Percentiles rank a stretch among this genome's conserved stretches.
phyloP scores from a whole-genome alignment of 164 flowering plant genomes.

The Berberis vulgaris region DNA sequence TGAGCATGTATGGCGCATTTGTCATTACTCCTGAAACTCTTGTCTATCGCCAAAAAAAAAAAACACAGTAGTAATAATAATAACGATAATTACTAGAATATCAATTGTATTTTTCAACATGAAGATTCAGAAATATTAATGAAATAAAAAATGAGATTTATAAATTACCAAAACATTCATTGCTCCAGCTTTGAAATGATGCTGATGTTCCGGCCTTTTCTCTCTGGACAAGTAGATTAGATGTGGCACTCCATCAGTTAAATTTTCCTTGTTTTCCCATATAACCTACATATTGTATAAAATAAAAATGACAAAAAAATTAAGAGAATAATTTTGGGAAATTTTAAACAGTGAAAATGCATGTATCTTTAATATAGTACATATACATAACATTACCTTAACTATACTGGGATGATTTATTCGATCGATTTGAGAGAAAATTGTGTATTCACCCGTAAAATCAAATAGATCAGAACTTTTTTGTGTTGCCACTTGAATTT shows the following conservation, averaged over 20 bases:
- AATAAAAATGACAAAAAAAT: neutral
- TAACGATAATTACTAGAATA: neutral
- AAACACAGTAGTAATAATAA: neutral
- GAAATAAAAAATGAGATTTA: neutral
- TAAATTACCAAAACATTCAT: conserved; percentile 55
- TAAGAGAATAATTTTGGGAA: neutral
- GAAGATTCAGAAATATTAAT: neutral
- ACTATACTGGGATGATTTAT: conserved; percentile 37
- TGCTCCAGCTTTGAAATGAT: conserved; percentile 72
- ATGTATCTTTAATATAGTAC: neutral
- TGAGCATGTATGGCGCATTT: conserved; percentile 61
- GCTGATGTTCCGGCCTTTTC: conserved; percentile 45
- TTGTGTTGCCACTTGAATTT: conserved; percentile 26
- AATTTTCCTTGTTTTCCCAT: conserved; percentile 37
- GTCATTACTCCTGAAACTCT: conserved; percentile 69
- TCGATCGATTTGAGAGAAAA: conserved; percentile 25
- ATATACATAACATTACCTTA: conserved; percentile 26
- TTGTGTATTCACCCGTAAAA: conserved; percentile 10
- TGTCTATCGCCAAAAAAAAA: conserved; percentile 19
- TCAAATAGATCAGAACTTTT: neutral
- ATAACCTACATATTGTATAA: conserved; percentile 27
- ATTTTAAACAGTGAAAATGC: neutral
- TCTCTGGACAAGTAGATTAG: conserved; percentile 56
- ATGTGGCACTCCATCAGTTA: conserved; percentile 34
- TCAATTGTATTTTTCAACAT: no score